A percentile compares a stretch with the other conserved stretches of the same genome.
These are phyloP conservation scores for Populus hybrid DNA, from an alignment of 441 rosid species.

Conservation along the genomic window DNA sequence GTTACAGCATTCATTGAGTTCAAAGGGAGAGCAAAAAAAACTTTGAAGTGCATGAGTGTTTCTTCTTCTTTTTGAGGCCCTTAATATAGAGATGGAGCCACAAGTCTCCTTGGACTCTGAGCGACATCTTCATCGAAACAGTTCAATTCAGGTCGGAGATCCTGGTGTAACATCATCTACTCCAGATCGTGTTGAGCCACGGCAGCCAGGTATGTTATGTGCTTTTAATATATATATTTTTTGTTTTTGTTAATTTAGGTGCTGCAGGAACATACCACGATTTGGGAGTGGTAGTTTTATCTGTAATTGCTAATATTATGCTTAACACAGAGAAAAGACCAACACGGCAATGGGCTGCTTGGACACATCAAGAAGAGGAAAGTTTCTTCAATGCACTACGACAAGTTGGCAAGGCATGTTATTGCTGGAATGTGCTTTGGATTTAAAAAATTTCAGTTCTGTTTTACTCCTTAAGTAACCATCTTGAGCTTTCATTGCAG, in stretches of 20 bases:
- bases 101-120: slow-evolving; percentile 37
- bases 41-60: slow-evolving; percentile 23
- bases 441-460: background rate
- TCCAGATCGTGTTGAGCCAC: slow-evolving; percentile 30
- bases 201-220: slow-evolving; percentile 55
- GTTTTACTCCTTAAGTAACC: slow-evolving; percentile 11
- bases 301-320: background rate
- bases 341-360: slow-evolving; percentile 99
- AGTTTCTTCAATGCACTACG: slow-evolving; percentile 95
- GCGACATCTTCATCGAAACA: slow-evolving; percentile 39
- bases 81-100: slow-evolving; percentile 50
- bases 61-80: slow-evolving; percentile 29
- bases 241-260: slow-evolving; percentile 1
- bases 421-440: slow-evolving; percentile 9
- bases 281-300: background rate
- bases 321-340: slow-evolving; percentile 64
- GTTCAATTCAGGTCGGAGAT: slow-evolving; percentile 42
- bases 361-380: slow-evolving; percentile 99
- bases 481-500: slow-evolving; percentile 40
- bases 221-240: slow-evolving; percentile 1
- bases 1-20: slow-evolving; percentile 19
- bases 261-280: slow-evolving; percentile 3
- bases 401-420: slow-evolving; percentile 92
- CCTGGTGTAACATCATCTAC: slow-evolving; percentile 35
- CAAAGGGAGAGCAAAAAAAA: slow-evolving; percentile 20